Evolutionary conservation across 1,284 basidiomycete species (phyloP).

Genomic region (Singerocomus inundabilis): DNA sequence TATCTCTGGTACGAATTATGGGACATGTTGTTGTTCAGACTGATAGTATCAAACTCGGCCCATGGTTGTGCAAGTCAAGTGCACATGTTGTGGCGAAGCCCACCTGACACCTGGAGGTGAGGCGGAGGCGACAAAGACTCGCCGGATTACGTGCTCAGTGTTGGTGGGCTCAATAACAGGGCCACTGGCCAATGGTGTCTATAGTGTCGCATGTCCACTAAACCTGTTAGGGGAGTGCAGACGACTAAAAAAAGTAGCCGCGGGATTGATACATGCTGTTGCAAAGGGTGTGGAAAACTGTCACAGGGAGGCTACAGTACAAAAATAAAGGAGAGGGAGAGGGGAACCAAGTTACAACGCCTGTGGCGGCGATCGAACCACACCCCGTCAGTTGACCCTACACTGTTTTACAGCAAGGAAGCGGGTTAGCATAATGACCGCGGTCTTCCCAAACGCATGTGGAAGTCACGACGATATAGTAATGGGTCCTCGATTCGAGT

Average conservation of each 20-base stretch:
- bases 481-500: slow-evolving; percentile 8
- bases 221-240: neutral
- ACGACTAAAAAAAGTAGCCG: slow-evolving; percentile 1
- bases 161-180: slow-evolving; percentile 4
- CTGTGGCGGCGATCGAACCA: slow-evolving; percentile 5
- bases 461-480: slow-evolving; percentile 3
- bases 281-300: slow-evolving; percentile 5
- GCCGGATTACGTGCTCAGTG: slow-evolving; percentile 1
- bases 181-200: neutral
- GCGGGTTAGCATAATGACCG: slow-evolving; percentile 17
- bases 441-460: slow-evolving; percentile 9
- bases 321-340: neutral
- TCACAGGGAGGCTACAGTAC: slow-evolving; percentile 6
- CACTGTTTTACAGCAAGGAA: slow-evolving; percentile 1
- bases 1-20: neutral
- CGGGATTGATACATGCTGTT: neutral
- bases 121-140: too few species aligned
- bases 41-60: neutral
- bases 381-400: slow-evolving; percentile 2
- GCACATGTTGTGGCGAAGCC: neutral
- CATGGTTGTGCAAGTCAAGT: neutral
- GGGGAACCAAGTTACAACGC: too few species aligned
- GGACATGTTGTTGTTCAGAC: slow-evolving; percentile 4
- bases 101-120: neutral
- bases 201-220: slow-evolving; percentile 7